A percentile compares a stretch with the other conserved stretches of the same genome.
phyloP scores from a whole-genome alignment of 2,329 filamentous ascomycete species.

The Epichloe scottii region DNA sequence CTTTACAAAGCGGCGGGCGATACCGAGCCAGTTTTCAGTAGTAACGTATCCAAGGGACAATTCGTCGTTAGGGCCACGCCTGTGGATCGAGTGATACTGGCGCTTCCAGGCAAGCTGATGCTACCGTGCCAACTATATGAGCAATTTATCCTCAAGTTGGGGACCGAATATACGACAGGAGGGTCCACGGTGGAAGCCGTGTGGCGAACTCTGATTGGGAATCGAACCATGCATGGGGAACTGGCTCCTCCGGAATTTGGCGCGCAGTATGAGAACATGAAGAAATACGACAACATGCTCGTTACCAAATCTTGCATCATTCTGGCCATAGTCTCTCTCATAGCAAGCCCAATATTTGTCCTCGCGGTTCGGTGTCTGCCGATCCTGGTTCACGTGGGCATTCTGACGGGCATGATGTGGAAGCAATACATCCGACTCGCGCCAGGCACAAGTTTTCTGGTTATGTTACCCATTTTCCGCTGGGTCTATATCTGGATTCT shows the following conservation, averaged over 20 bases:
- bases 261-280: slow-evolving; percentile 5
- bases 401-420: neutral
- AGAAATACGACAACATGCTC: slow-evolving; percentile 1
- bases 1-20: slow-evolving; percentile 3
- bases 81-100: slow-evolving; percentile 1
- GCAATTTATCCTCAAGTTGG: slow-evolving; percentile 1
- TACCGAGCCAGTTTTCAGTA: neutral
- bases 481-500: slow-evolving; percentile 3
- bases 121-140: slow-evolving; percentile 2
- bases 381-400: neutral
- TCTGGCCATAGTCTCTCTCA: neutral
- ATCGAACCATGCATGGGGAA: slow-evolving; percentile 4
- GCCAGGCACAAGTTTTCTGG: neutral
- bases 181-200: slow-evolving; percentile 5
- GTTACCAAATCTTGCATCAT: neutral
- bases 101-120: slow-evolving; percentile 3
- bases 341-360: neutral
- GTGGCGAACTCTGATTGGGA: slow-evolving; percentile 6
- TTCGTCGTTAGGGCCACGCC: neutral
- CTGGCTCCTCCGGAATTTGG: slow-evolving; percentile 2
- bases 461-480: slow-evolving; percentile 4
- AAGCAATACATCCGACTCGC: neutral
- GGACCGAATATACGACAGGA: slow-evolving; percentile 4
- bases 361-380: slow-evolving; percentile 4
- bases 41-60: neutral